Base-by-base conservation (phyloP, 2,329 filamentous ascomycete species). In the Pestalotiopsis sp. region DNA sequence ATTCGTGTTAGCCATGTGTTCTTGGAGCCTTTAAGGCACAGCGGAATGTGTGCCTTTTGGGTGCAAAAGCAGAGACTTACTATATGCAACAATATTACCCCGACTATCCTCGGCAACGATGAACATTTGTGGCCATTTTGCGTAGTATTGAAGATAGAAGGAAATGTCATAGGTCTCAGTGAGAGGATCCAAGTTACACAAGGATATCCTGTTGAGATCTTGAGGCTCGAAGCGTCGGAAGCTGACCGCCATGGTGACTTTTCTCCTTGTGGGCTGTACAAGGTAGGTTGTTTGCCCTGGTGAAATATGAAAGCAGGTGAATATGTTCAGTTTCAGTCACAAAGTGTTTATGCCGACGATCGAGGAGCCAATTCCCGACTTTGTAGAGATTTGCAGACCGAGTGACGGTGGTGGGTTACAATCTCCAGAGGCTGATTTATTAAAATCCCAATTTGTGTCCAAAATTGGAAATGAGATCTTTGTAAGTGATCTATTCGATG, bases 141-240 rank as follows among this genome's bases (percentile, higher is more conserved):
- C 94, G 72, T 97, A 90, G 82, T 99, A 99, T 77, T 97, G 93
- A 69, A 98, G 89, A 83, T 99, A 99, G 84, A 98, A 99, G 71
- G 90, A 89, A 72, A 97, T 88, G 80, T 97, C 94, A 84, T 98
- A 99, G 68, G 97, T 98, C 83, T 99, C 96, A n/a, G 96, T 98
- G 71, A 98, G 87, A 56, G 93, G 93, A 78, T 99, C 96, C 71
- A 99, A 91, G 79, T 99, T 99, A 82, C 95, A 97, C 73, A 94
- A 91, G 74, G 97, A 97, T 81, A 98, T 92, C 73, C 91, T 92
- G 82, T 97, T 90, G 71, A 98, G 87, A 80, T 99, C 96, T 73
- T 89, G 87, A 2, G 94, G 92, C 70, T 89, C 89, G 85, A 98
- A 97, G 74, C 93, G 90, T 66, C 95, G 92, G 77, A 98, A 93